Conservation (phyloP, 2,329 filamentous ascomycete genomes). For the Neofusicoccum cordaticola region DNA sequence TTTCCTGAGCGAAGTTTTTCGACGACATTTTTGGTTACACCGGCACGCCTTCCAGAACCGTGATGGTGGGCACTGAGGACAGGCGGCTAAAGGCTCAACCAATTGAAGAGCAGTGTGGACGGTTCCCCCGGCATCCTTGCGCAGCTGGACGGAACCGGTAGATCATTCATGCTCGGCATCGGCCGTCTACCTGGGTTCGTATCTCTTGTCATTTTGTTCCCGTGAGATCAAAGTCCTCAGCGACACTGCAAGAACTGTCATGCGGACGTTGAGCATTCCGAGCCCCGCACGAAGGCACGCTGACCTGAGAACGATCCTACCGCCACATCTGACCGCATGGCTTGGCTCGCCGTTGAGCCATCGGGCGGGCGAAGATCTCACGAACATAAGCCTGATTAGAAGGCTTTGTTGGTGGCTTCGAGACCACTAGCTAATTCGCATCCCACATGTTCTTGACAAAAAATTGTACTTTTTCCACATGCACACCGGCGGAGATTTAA, state of each 20-base stretch:
- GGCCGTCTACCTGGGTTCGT: not conserved
- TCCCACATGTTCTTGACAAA: not conserved
- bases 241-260: not conserved
- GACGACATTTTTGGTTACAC: not conserved
- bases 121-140: not conserved
- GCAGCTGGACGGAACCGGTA: not conserved
- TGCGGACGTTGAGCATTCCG: not conserved
- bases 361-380: not conserved
- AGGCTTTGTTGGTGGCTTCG: slow-evolving; percentile 4
- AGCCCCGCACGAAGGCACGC: not conserved
- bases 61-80: not conserved
- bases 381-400: slow-evolving; percentile 5
- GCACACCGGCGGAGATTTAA: not conserved
- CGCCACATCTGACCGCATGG: slow-evolving; percentile 10
- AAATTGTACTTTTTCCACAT: not conserved
- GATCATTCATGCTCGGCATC: slow-evolving; percentile 5
- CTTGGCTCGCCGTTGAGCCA: not conserved
- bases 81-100: slow-evolving; percentile 2
- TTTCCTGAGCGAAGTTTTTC: not conserved
- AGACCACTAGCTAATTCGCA: not conserved
- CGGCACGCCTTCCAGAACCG: not conserved
- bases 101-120: not conserved
- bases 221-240: not conserved
- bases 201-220: not conserved
- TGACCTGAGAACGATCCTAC: slow-evolving; percentile 5